These are phyloP conservation scores for Magnusiomyces fungicola DNA, from an alignment of 1,139 yeast species.

Conservation along the genomic window DNA sequence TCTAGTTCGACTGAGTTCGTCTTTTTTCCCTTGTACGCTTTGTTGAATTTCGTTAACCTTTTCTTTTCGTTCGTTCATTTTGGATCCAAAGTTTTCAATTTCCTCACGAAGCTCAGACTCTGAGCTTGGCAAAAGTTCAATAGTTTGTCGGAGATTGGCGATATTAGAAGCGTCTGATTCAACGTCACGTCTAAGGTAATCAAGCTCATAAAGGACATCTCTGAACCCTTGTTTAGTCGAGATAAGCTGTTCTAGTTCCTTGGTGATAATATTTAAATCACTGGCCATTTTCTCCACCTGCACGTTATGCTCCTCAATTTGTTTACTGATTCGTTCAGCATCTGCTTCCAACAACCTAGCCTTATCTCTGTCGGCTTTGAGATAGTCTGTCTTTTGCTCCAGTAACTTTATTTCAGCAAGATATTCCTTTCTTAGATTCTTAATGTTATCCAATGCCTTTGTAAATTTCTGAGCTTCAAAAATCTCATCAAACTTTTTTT, in stretches of 20 bases:
- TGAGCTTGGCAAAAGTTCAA: conserved; percentile 36
- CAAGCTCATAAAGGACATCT: conserved; percentile 1
- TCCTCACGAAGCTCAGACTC: conserved; percentile 45
- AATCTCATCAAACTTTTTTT: conserved; percentile 91
- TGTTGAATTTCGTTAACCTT: conserved; percentile 10
- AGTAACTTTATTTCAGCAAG: conserved; percentile 63
- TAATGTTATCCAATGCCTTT: conserved; percentile 77
- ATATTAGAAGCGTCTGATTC: conserved; percentile 40
- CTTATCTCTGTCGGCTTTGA: conserved; percentile 64
- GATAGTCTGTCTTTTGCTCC: conserved; percentile 70
- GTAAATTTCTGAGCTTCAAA: conserved; percentile 93
- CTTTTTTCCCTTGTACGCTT: conserved; percentile 18
- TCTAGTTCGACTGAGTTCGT: conserved; percentile 28
- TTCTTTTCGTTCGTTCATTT: conserved; percentile 16
- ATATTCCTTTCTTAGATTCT: conserved; percentile 70
- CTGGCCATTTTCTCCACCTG: background rate
- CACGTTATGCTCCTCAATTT: background rate
- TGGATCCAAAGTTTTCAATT: conserved; percentile 47
- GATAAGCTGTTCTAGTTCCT: background rate
- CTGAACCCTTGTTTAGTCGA: conserved; percentile 1
- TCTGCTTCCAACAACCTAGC: conserved; percentile 52
- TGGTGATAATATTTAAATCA: background rate
- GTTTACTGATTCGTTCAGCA: conserved; percentile 30
- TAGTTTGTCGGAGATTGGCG: background rate
- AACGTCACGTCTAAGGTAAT: conserved; percentile 39